These are phyloP conservation scores for Volvariella surrecta DNA, from an alignment of 1,284 basidiomycete genomes.

Conservation along the genomic window DNA sequence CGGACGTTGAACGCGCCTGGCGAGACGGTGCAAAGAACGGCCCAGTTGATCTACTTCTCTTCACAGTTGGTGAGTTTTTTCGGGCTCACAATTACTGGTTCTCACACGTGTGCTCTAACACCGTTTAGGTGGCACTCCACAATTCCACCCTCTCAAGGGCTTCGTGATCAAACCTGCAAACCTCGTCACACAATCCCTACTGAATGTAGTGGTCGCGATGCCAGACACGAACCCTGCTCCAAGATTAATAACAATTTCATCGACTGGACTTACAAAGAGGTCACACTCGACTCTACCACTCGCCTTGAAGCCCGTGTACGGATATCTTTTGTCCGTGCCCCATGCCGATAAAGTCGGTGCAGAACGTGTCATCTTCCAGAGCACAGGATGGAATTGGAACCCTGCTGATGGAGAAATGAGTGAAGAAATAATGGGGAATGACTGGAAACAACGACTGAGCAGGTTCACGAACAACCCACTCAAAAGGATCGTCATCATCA, in stretches of 20 bases:
- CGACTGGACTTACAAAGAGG: slow-evolving; percentile 37
- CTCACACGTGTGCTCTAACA: slow-evolving; percentile 4
- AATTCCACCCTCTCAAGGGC: slow-evolving; percentile 34
- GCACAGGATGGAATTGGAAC: slow-evolving; percentile 36
- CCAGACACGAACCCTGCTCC: slow-evolving; percentile 27
- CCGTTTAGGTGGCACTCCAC: slow-evolving; percentile 25
- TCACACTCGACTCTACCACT: slow-evolving; percentile 40
- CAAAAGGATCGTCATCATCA: slow-evolving; percentile 38
- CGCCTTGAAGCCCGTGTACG: slow-evolving; percentile 38
- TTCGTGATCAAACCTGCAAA: slow-evolving; percentile 33
- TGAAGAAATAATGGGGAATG: slow-evolving; percentile 27
- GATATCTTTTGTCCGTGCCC: slow-evolving; percentile 28
- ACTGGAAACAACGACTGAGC: slow-evolving; percentile 31
- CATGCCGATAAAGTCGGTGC: slow-evolving; percentile 51
- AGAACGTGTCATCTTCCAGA: slow-evolving; percentile 39
- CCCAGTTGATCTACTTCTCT: slow-evolving; percentile 36
- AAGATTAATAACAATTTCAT: slow-evolving; percentile 43
- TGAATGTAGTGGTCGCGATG: slow-evolving; percentile 40
- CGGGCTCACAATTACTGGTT: background rate
- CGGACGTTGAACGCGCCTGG: slow-evolving; percentile 39
- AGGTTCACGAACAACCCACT: slow-evolving; percentile 25
- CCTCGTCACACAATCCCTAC: slow-evolving; percentile 39
- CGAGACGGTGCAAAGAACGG: slow-evolving; percentile 24
- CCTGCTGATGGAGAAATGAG: slow-evolving; percentile 23
- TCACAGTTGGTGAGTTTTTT: slow-evolving; percentile 37